Percentiles rank a stretch among this genome's conserved stretches.
Conservation (phyloP, 2,329 filamentous ascomycete genomes). For the Incumbomyces delicatus region DNA sequence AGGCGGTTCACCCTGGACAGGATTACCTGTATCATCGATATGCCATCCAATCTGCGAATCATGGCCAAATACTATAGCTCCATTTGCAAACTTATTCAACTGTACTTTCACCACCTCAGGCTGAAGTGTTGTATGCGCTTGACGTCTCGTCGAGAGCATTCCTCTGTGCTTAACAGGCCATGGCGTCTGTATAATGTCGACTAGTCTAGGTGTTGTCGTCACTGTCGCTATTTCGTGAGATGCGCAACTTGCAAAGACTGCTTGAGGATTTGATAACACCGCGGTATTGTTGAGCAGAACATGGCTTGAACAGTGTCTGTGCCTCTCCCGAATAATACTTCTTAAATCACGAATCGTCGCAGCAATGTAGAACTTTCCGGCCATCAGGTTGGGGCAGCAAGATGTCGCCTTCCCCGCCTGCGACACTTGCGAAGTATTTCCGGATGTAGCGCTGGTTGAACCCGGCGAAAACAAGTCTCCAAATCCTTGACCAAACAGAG, state of each 20-base stretch:
- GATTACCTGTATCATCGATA: not conserved
- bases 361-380: too few species aligned
- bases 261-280: too few species aligned
- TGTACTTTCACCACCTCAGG: not conserved
- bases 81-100: not conserved
- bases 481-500: conserved; percentile 22
- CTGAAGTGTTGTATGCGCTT: not conserved
- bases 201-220: too few species aligned
- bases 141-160: not conserved
- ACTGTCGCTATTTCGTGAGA: too few species aligned
- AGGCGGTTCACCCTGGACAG: not conserved
- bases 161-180: too few species aligned
- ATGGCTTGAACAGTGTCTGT: too few species aligned
- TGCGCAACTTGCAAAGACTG: too few species aligned
- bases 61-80: conserved; percentile 7
- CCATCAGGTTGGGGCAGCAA: not conserved
- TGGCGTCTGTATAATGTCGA: too few species aligned
- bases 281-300: too few species aligned
- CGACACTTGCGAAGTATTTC: conserved; percentile 21
- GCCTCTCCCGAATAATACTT: too few species aligned
- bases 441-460: conserved; percentile 8
- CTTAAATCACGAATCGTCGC: too few species aligned
- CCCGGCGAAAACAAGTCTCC: conserved; percentile 22
- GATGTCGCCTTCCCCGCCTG: conserved; percentile 19
- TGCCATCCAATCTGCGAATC: not conserved